phyloP scores from a whole-genome alignment of 495 filamentous ascomycete genomes.

The Penicillium chermesinum region DNA sequence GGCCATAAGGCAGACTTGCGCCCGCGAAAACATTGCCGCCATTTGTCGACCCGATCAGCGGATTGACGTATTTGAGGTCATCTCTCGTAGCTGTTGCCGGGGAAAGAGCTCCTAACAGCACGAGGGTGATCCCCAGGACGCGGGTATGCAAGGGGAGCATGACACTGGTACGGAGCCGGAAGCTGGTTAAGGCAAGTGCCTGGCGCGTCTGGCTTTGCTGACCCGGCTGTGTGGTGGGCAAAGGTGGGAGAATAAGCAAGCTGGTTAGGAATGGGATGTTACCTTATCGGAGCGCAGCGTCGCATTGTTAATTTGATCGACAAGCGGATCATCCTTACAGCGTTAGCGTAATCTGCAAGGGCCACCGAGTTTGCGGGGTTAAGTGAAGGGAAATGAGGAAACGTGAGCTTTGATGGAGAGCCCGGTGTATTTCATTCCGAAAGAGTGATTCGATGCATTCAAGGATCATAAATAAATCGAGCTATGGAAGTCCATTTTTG shows the following conservation, averaged over 20 bases:
- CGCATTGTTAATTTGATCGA: conserved; percentile 19
- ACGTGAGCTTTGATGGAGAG: too few relatives aligned
- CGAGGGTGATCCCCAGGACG: background rate
- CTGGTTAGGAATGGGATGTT: conserved; percentile 2
- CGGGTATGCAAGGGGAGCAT: conserved; percentile 3
- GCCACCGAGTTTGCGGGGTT: conserved; percentile 10
- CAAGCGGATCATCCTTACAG: conserved; percentile 4
- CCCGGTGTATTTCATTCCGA: too few relatives aligned
- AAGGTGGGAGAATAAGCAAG: background rate
- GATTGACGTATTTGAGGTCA: conserved; percentile 38
- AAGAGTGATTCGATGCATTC: background rate
- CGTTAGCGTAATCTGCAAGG: conserved; percentile 15
- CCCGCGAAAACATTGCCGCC: conserved; percentile 68
- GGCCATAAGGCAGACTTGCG: conserved; percentile 66
- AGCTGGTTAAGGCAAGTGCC: background rate
- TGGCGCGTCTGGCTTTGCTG: background rate
- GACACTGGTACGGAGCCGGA: background rate
- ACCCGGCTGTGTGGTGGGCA: too few relatives aligned
- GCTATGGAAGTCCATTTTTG: too few relatives aligned
- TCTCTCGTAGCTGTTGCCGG: conserved; percentile 11
- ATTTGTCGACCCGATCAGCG: conserved; percentile 51
- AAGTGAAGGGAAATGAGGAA: background rate
- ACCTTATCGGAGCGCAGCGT: conserved; percentile 11
- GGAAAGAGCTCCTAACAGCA: conserved; percentile 2
- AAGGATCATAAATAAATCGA: background rate